Conservation (phyloP, 768 basidiomycete species). For the Boletus bicolor region DNA sequence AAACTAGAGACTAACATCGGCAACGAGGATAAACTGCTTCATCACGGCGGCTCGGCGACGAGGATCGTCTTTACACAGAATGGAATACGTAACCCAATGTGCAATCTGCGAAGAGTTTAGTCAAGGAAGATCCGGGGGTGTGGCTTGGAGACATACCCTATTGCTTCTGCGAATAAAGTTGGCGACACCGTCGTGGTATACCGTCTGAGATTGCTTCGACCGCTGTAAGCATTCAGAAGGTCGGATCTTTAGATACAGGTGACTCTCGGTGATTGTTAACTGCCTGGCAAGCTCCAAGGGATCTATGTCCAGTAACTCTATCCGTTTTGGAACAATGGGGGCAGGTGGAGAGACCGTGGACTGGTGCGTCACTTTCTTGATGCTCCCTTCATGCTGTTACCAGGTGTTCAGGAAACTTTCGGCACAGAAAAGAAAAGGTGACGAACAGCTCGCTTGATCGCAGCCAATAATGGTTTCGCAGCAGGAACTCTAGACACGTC, state of each 20-base stretch:
- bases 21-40: slow-evolving; percentile 65
- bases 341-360: slow-evolving; percentile 43
- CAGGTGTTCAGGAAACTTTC: background rate
- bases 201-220: slow-evolving; percentile 45
- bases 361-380: slow-evolving; percentile 30
- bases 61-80: slow-evolving; percentile 54
- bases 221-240: slow-evolving; percentile 60
- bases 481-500: slow-evolving; percentile 41
- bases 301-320: slow-evolving; percentile 59
- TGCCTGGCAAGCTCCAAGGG: slow-evolving; percentile 65
- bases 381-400: slow-evolving; percentile 32
- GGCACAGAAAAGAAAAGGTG: background rate
- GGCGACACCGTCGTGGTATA: slow-evolving; percentile 50
- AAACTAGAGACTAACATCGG: slow-evolving; percentile 47
- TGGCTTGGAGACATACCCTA: slow-evolving; percentile 32
- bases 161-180: slow-evolving; percentile 59
- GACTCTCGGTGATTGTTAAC: slow-evolving; percentile 61
- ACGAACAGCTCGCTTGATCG: slow-evolving; percentile 53
- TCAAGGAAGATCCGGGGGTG: background rate
- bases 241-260: slow-evolving; percentile 55
- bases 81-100: slow-evolving; percentile 57
- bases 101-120: slow-evolving; percentile 39
- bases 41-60: slow-evolving; percentile 58
- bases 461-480: slow-evolving; percentile 46
- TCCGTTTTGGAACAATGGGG: slow-evolving; percentile 45